Base-by-base conservation (phyloP, 345 rosid genomes). In the Nasturtium officinale region DNA sequence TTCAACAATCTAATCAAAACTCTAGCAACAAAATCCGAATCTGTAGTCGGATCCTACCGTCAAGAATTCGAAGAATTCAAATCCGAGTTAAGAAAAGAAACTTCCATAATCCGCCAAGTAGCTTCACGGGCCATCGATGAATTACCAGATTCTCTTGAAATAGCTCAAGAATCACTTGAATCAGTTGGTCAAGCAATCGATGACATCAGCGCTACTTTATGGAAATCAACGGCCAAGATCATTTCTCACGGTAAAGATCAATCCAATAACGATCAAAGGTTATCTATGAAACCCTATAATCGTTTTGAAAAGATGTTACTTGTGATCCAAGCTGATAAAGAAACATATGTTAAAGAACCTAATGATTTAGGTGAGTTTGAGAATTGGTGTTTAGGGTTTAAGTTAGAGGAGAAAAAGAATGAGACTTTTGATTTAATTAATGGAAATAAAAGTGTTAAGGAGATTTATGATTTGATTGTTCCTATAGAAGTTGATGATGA, bases 101-200 rank as follows among this genome's bases (percentile, higher is more conserved):
- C 86, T 45, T 78, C 86, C 37, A 76, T 84, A 6, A 88, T 88
- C 74, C 80, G 91, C 12, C 83, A 72, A 53, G 91, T 74, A 16
- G 93, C 97, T 45, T 89, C 97, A 73, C 61, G 92, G 5, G 42
- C 42, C 42, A 13, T 37, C 42, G 10, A 37, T 37, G 42, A 37
- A 83, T 79, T 88, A 18, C 90, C 89, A 0, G 69, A 73, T 5
- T 87, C 97, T 0, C 80, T 91, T 70, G 96, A 91, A 47, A 76
- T 82, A 18, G 96, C 92, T 7, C 96, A 88, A 65, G 92, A 87
- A 46, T 87, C 92, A 4, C 85, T 91, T 5, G 96, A 87, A 67
- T 79, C 92, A 6, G 90, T 92, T 5, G 96, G 96, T 29, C 90
- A 87, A 56, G 88, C 87, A 20, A 82, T 92, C 52, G 98, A 90